Percentiles rank a stretch among this genome's conserved stretches.
These are phyloP conservation scores for Amauroascus niger DNA, from an alignment of 2,329 filamentous ascomycete species.

Conservation along the genomic window DNA sequence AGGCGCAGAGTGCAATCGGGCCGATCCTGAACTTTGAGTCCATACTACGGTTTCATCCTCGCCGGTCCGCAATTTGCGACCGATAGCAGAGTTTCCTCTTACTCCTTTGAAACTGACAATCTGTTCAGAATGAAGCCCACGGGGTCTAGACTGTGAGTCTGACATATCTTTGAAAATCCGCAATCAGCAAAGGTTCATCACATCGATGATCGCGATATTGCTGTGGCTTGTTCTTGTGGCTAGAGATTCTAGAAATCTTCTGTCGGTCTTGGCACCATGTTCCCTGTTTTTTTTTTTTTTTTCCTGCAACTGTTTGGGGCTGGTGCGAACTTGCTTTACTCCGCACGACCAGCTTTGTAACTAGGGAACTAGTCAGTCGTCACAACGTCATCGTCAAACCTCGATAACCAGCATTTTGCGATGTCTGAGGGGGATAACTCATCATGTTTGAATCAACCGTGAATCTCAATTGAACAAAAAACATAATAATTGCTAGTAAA, in stretches of 20 bases:
- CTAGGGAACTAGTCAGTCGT: no score
- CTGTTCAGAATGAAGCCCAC: background rate
- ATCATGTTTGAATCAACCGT: background rate
- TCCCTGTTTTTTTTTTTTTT: background rate
- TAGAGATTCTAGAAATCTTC: constrained; percentile 4
- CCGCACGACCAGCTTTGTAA: background rate
- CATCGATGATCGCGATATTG: background rate
- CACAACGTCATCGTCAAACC: background rate
- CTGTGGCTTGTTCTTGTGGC: constrained; percentile 3
- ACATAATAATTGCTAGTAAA: background rate
- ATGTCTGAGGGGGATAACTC: background rate
- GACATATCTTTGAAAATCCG: background rate
- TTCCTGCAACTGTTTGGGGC: background rate
- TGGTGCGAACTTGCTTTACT: background rate
- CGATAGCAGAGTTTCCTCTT: background rate
- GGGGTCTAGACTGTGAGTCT: background rate
- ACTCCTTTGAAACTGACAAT: background rate
- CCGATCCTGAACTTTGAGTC: constrained; percentile 8
- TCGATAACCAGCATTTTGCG: background rate
- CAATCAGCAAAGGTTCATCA: background rate
- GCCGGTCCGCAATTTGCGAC: background rate
- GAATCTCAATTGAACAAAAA: background rate
- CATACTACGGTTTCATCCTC: constrained; percentile 9
- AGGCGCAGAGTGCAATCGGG: background rate
- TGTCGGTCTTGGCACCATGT: constrained; percentile 1